Evolutionary conservation across 225 moss, liverwort and hornwort genomes (phyloP).

Genomic region (Physcomitrium patens): DNA sequence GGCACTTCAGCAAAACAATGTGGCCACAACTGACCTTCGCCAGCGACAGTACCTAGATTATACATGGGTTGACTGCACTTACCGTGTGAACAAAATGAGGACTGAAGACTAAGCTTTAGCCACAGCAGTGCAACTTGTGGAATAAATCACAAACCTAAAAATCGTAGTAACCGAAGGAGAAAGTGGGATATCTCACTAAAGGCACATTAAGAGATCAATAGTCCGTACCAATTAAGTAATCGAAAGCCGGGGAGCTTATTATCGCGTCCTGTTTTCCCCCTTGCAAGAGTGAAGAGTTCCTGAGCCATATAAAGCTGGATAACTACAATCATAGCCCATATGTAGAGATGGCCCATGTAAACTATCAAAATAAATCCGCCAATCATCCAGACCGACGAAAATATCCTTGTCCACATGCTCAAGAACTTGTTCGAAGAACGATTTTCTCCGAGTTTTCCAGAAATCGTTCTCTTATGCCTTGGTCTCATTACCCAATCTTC

Average conservation of each 20-base stretch:
- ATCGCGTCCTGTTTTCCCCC: conserved; percentile 62
- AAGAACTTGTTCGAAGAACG: conserved; percentile 58
- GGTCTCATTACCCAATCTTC: conserved; percentile 69
- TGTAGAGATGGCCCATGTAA: conserved; percentile 98
- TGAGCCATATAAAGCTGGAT: conserved; percentile 97
- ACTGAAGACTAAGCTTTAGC: conserved; percentile 23
- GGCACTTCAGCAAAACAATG: neutral
- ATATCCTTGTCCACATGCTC: conserved; percentile 92
- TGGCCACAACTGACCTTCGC: conserved; percentile 13
- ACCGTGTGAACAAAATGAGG: conserved; percentile 11
- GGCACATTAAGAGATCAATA: conserved; percentile 30
- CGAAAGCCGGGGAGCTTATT: conserved; percentile 86
- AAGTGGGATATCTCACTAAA: conserved; percentile 17
- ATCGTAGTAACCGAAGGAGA: conserved; percentile 17
- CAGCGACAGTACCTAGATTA: neutral
- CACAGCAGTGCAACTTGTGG: neutral
- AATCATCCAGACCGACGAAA: conserved; percentile 97
- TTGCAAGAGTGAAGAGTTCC: conserved; percentile 92
- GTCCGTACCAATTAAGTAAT: conserved; percentile 86
- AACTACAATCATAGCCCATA: conserved; percentile 99
- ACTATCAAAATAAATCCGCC: conserved; percentile 84
- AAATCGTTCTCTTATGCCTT: conserved; percentile 55
- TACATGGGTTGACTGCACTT: neutral
- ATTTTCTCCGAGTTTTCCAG: conserved; percentile 46
- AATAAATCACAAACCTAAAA: neutral